Evolutionary conservation across 148 eudicot genomes (phyloP).

Genomic region (Euryodendron excelsum): DNA sequence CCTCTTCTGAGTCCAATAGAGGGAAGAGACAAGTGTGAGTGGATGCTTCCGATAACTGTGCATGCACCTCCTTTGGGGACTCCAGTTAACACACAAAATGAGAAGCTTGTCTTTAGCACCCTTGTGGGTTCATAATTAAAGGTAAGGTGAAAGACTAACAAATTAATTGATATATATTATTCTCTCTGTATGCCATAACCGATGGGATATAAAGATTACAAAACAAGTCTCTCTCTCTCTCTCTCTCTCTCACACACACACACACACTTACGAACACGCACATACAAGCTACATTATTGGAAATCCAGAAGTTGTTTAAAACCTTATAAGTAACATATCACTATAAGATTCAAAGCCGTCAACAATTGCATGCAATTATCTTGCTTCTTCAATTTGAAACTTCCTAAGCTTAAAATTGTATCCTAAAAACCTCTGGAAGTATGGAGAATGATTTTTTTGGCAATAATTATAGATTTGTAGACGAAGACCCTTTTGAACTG

Average conservation of each 20-base stretch:
- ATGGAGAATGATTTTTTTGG: neutral
- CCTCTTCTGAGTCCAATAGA: conserved; percentile 90
- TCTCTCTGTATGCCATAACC: neutral
- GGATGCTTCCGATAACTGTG: too few species aligned
- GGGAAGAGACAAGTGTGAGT: conserved; percentile 94
- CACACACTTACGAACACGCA: too few species aligned
- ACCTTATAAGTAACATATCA: too few species aligned
- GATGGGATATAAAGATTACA: neutral
- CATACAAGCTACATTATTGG: too few species aligned
- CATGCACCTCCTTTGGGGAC: too few species aligned
- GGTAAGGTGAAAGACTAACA: conserved; percentile 10
- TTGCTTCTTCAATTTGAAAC: neutral
- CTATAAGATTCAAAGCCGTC: too few species aligned
- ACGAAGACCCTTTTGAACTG: neutral
- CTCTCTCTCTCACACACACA: too few species aligned
- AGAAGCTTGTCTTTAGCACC: too few species aligned
- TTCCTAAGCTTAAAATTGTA: neutral
- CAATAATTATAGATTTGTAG: neutral
- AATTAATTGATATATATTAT: neutral
- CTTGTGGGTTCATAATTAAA: conserved; percentile 66
- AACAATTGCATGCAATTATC: neutral
- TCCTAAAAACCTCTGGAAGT: neutral
- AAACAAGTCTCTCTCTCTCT: neutral
- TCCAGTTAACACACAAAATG: too few species aligned
- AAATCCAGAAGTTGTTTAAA: too few species aligned